Evolutionary conservation across 805 yeast species (phyloP).

Genomic region (Metschnikowia baotianmanensis): DNA sequence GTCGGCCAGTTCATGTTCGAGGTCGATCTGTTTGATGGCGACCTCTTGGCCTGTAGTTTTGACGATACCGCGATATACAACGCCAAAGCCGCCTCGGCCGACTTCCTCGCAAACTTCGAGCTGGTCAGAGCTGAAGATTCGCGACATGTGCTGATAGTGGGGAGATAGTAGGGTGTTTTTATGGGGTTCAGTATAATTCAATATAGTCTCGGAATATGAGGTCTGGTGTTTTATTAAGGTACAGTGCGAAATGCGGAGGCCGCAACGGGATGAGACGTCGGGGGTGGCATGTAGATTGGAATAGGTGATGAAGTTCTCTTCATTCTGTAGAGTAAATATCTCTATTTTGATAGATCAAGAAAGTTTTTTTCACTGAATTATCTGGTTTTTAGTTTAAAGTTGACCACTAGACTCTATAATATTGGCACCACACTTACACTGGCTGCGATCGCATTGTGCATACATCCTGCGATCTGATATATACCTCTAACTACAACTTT

Average conservation of each 20-base stretch:
- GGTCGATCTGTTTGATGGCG: conserved; percentile 66
- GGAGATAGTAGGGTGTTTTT: too few relatives aligned
- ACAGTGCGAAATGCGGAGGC: conserved; percentile 12
- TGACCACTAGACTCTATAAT: too few relatives aligned
- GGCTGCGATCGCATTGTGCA: background rate
- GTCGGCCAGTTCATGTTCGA: conserved; percentile 63
- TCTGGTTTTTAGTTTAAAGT: too few relatives aligned
- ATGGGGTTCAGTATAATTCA: background rate
- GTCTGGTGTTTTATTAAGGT: background rate
- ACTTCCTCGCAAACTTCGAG: conserved; percentile 50
- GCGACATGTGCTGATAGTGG: conserved; percentile 10
- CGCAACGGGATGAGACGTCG: background rate
- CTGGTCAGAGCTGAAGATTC: conserved; percentile 35
- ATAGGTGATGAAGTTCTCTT: too few relatives aligned
- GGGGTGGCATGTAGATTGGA: too few relatives aligned
- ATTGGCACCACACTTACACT: too few relatives aligned
- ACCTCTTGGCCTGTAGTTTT: conserved; percentile 42
- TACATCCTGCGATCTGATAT: too few relatives aligned
- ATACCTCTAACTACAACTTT: too few relatives aligned
- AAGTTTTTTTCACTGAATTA: too few relatives aligned
- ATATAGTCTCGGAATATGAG: background rate
- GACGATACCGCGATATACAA: conserved; percentile 64
- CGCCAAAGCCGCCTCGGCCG: conserved; percentile 79
- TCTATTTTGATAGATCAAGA: too few relatives aligned
- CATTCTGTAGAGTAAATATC: too few relatives aligned